phyloP scores from a whole-genome alignment of 2,329 filamentous ascomycete genomes.

The Nigrograna mackinnonii region DNA sequence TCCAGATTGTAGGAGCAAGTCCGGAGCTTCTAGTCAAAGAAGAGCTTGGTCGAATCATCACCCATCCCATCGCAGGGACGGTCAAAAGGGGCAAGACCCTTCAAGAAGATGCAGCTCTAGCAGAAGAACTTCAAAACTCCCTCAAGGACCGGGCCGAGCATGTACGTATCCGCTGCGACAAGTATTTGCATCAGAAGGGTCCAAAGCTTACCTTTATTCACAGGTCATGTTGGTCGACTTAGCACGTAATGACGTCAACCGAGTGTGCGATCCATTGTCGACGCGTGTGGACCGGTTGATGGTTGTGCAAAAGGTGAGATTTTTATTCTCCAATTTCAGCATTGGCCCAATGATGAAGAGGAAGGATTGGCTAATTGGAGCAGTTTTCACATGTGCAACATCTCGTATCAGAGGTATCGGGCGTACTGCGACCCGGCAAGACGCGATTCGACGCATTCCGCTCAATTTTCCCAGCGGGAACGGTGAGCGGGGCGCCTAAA shows the following conservation, averaged over 20 bases:
- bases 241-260: conserved; percentile 94
- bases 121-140: conserved; percentile 74
- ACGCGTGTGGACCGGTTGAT: conserved; percentile 92
- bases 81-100: conserved; percentile 82
- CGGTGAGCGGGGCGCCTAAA: conserved; percentile 93
- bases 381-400: conserved; percentile 97
- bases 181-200: conserved; percentile 53
- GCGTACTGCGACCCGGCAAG: conserved; percentile 79
- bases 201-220: conserved; percentile 52
- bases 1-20: conserved; percentile 93
- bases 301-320: conserved; percentile 57
- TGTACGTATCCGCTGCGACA: conserved; percentile 19
- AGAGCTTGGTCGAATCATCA: conserved; percentile 85
- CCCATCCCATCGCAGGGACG: conserved; percentile 95
- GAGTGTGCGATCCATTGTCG: conserved; percentile 86
- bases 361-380: conserved; percentile 8
- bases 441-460: conserved; percentile 95
- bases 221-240: conserved; percentile 98
- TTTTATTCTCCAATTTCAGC: not conserved
- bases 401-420: conserved; percentile 92
- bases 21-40: conserved; percentile 94
- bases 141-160: conserved; percentile 73
- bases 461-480: conserved; percentile 89
- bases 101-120: conserved; percentile 80
- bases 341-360: not conserved